These are phyloP conservation scores for Oryza longistaminata DNA, from an alignment of 176 grass and related monocot genomes.

Conservation along the genomic window DNA sequence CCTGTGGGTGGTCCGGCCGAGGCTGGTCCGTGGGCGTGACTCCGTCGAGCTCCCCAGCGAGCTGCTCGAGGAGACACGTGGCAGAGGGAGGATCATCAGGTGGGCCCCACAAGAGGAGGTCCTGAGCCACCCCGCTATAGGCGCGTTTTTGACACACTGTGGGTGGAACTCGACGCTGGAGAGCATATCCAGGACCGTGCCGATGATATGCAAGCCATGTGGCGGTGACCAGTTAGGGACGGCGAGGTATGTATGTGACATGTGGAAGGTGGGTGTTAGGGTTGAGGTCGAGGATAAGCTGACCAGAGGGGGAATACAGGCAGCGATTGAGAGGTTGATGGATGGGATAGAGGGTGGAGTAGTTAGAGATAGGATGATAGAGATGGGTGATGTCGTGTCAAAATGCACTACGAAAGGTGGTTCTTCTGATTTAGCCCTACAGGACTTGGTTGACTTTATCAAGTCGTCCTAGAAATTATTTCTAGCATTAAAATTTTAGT, in stretches of 20 bases:
- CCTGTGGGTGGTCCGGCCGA: constrained; percentile 36
- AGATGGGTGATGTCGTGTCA: background rate
- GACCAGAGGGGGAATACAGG: background rate
- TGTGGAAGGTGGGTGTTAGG: constrained; percentile 26
- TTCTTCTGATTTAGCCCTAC: background rate
- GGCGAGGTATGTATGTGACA: background rate
- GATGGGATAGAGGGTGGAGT: background rate
- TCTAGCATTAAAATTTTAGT: background rate
- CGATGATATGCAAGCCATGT: constrained; percentile 25
- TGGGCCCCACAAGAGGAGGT: constrained; percentile 45
- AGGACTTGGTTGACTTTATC: constrained; percentile 2
- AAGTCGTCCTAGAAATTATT: background rate
- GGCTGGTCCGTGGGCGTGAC: background rate
- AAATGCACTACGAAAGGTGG: background rate
- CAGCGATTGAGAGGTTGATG: constrained; percentile 16
- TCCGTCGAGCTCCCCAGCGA: background rate
- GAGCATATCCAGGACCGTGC: constrained; percentile 7
- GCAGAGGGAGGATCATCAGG: background rate
- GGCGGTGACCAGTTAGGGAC: constrained; percentile 18
- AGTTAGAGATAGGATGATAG: background rate
- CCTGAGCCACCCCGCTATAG: background rate
- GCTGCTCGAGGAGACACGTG: background rate
- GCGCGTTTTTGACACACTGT: constrained; percentile 40
- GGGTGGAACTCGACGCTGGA: constrained; percentile 54
- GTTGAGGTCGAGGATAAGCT: background rate